Conservation (phyloP, 495 filamentous ascomycete species). For the Extremus antarcticus region DNA sequence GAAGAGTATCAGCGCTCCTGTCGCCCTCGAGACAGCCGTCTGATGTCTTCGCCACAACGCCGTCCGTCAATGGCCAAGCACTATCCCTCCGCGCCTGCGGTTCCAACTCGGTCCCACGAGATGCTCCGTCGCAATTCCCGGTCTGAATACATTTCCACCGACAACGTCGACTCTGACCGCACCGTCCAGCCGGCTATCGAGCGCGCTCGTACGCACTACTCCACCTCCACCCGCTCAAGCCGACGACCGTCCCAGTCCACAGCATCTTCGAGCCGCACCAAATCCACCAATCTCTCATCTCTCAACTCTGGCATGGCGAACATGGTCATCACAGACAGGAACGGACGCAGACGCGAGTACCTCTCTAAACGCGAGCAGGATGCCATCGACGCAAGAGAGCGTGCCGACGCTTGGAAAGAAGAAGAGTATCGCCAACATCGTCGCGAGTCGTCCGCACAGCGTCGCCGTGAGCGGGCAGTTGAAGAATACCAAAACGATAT, state of each 20-base stretch:
- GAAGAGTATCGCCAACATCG: slow-evolving; percentile 1
- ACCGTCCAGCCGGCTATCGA: slow-evolving; percentile 1
- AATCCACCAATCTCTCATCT: slow-evolving; percentile 10
- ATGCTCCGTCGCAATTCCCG: neutral
- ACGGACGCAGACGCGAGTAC: slow-evolving; percentile 7
- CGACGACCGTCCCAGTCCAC: slow-evolving; percentile 14
- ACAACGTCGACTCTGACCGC: slow-evolving; percentile 14
- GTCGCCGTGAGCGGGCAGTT: neutral
- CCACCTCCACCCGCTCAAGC: slow-evolving; percentile 9
- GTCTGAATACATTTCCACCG: slow-evolving; percentile 13
- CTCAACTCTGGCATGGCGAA: slow-evolving; percentile 8
- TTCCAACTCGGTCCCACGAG: neutral
- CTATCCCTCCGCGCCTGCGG: slow-evolving; percentile 1
- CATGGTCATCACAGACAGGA: slow-evolving; percentile 5
- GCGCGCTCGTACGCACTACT: slow-evolving; percentile 5
- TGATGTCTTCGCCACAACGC: slow-evolving; percentile 6
- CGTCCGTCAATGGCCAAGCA: slow-evolving; percentile 7
- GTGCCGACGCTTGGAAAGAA: neutral
- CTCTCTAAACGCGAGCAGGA: slow-evolving; percentile 6
- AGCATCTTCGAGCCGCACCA: slow-evolving; percentile 12
- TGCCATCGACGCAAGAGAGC: neutral
- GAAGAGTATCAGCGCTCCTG: slow-evolving; percentile 1
- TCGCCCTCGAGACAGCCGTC: slow-evolving; percentile 3
- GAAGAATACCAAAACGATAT: slow-evolving; percentile 12
- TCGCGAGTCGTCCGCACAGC: slow-evolving; percentile 1